These are phyloP conservation scores for Colletotrichum australisinense DNA, from an alignment of 2,329 filamentous ascomycete species.

Conservation along the genomic window DNA sequence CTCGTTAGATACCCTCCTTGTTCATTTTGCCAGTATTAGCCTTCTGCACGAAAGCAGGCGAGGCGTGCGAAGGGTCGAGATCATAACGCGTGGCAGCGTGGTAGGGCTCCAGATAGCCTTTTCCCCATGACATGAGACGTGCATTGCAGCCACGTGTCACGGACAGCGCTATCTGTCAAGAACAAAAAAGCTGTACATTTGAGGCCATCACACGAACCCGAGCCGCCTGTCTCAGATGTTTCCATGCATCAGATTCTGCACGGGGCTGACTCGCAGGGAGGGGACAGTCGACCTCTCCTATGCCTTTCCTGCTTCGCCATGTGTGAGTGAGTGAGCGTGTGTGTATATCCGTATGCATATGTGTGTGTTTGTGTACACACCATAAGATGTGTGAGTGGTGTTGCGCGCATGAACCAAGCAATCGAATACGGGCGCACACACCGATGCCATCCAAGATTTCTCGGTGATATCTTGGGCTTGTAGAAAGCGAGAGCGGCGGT, in stretches of 20 bases:
- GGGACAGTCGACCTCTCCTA: background rate
- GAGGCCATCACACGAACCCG: conserved; percentile 23
- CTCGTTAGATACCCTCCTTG: conserved; percentile 15
- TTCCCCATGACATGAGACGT: conserved; percentile 25
- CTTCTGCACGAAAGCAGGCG: background rate
- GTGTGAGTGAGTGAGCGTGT: background rate
- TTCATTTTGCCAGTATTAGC: background rate
- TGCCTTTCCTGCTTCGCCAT: background rate
- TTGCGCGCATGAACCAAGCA: conserved; percentile 18
- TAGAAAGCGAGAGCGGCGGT: background rate
- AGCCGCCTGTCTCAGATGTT: conserved; percentile 29
- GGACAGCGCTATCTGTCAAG: conserved; percentile 16
- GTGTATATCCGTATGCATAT: background rate
- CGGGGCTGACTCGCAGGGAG: conserved; percentile 23
- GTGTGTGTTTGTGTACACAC: too few relatives aligned
- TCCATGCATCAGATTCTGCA: conserved; percentile 27
- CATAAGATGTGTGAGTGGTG: background rate
- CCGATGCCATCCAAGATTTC: background rate
- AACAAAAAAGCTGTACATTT: conserved; percentile 1
- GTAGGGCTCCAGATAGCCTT: conserved; percentile 26
- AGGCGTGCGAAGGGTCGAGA: conserved; percentile 2
- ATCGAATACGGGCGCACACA: conserved; percentile 1
- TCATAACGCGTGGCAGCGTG: conserved; percentile 11
- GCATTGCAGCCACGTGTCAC: conserved; percentile 29
- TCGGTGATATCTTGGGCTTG: background rate